These are phyloP conservation scores for Scheffersomyces segobiensis DNA, from an alignment of 1,139 yeast genomes.

Conservation along the genomic window DNA sequence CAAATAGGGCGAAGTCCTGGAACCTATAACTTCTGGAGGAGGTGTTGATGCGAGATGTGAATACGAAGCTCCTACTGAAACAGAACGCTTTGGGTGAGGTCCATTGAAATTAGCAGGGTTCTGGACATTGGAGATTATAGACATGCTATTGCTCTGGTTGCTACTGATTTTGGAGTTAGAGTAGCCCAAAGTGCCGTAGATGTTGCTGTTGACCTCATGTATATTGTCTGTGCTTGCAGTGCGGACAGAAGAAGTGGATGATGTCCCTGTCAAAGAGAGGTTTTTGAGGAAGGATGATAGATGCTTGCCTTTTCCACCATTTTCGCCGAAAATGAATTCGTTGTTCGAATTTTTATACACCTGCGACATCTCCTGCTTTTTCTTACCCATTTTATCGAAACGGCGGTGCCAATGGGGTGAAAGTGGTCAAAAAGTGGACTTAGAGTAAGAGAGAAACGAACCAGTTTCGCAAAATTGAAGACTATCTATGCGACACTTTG, in stretches of 20 bases:
- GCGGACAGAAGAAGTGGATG: slow-evolving; percentile 10
- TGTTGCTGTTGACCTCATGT: slow-evolving; percentile 37
- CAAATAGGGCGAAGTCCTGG: background rate
- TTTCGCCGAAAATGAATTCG: slow-evolving; percentile 67
- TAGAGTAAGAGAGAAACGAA: background rate
- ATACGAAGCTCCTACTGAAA: slow-evolving; percentile 19
- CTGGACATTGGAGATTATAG: slow-evolving; percentile 11
- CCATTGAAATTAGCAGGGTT: slow-evolving; percentile 4
- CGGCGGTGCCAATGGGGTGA: background rate
- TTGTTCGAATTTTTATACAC: slow-evolving; percentile 48
- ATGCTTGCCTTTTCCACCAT: slow-evolving; percentile 67
- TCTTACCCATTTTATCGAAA: slow-evolving; percentile 36
- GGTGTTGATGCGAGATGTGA: slow-evolving; percentile 13
- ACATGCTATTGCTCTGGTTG: slow-evolving; percentile 15
- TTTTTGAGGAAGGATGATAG: slow-evolving; percentile 59
- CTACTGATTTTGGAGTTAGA: slow-evolving; percentile 10
- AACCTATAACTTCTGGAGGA: slow-evolving; percentile 29
- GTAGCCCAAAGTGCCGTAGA: slow-evolving; percentile 42
- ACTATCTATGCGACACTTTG: background rate
- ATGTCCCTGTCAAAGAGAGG: slow-evolving; percentile 35
- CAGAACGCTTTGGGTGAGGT: slow-evolving; percentile 22
- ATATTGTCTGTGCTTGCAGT: slow-evolving; percentile 15
- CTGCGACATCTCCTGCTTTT: slow-evolving; percentile 60
- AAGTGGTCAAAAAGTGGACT: background rate
- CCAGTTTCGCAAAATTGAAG: background rate